phyloP scores from a whole-genome alignment of 164 flowering plant species.

The Cinnamomum chago region DNA sequence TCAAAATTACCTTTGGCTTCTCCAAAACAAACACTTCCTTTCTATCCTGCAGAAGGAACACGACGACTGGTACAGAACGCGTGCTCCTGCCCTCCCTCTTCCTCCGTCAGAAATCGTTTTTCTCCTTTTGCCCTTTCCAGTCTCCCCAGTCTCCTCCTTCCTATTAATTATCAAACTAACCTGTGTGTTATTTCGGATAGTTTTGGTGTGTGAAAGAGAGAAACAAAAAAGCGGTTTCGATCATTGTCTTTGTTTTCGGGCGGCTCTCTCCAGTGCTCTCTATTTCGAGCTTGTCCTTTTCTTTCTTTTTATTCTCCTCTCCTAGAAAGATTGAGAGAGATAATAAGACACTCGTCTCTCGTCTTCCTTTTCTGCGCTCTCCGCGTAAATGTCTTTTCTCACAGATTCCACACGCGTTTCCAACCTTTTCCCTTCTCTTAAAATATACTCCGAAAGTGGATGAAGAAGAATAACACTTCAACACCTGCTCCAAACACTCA shows the following conservation, averaged over 20 bases:
- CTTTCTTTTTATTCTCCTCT: not conserved
- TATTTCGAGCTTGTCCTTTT: conserved; percentile 10
- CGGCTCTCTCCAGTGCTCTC: conserved; percentile 6
- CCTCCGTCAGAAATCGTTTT: not conserved
- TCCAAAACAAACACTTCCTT: no score
- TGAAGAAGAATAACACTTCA: no score
- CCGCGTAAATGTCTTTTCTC: conserved; percentile 32
- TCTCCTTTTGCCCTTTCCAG: not conserved
- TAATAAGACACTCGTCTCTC: not conserved
- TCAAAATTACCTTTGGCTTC: no score
- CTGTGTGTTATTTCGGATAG: not conserved
- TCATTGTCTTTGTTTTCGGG: not conserved
- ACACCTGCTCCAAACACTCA: not conserved
- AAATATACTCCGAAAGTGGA: not conserved
- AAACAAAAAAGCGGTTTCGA: not conserved
- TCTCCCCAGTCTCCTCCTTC: not conserved
- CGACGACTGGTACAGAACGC: no score
- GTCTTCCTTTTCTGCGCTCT: conserved; percentile 8
- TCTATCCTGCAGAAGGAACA: no score
- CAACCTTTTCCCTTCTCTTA: conserved; percentile 4
- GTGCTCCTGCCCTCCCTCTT: not conserved
- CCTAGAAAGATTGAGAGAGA: not conserved
- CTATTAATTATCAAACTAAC: not conserved
- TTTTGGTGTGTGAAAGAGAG: not conserved
- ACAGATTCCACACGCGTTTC: conserved; percentile 32